A percentile compares a stretch with the other conserved stretches of the same genome.
Conservation (phyloP, 106 monocot species). For the Xerophyta viscosa region DNA sequence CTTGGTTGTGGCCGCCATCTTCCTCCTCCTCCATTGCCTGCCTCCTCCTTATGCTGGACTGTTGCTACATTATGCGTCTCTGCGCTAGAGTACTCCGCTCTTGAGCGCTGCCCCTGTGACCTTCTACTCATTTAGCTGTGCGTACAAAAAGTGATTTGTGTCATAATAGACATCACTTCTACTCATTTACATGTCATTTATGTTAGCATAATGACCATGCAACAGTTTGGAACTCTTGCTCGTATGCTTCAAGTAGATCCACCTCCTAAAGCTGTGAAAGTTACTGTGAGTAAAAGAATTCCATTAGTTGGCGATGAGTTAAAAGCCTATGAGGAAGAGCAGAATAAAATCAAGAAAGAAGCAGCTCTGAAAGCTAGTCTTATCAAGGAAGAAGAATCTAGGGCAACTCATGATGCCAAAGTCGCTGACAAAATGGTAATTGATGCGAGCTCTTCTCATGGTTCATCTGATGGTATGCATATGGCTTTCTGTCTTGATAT, state of each 20-base stretch:
- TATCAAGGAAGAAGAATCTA: conserved; percentile 62
- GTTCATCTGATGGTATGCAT: conserved; percentile 54
- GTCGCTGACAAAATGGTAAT: conserved; percentile 73
- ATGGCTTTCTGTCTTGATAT: background rate
- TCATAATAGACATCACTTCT: no score
- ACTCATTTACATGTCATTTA: no score
- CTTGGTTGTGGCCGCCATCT: no score
- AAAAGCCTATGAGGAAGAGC: conserved; percentile 92
- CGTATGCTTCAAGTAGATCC: conserved; percentile 99
- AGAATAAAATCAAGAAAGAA: conserved; percentile 70
- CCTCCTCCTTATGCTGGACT: no score
- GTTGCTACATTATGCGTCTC: no score
- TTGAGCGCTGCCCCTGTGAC: no score
- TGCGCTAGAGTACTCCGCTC: no score
- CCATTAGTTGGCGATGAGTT: conserved; percentile 90
- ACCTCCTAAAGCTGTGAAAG: conserved; percentile 97
- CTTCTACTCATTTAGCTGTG: no score
- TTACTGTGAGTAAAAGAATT: conserved; percentile 81
- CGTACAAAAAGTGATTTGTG: no score
- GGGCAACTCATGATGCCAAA: conserved; percentile 43
- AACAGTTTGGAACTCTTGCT: conserved; percentile 93
- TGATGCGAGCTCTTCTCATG: conserved; percentile 39
- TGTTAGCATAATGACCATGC: no score
- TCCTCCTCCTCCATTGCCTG: no score
- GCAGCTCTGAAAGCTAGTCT: conserved; percentile 62